phyloP scores from a whole-genome alignment of 2,329 filamentous ascomycete species.

The Talaromyces piceae region DNA sequence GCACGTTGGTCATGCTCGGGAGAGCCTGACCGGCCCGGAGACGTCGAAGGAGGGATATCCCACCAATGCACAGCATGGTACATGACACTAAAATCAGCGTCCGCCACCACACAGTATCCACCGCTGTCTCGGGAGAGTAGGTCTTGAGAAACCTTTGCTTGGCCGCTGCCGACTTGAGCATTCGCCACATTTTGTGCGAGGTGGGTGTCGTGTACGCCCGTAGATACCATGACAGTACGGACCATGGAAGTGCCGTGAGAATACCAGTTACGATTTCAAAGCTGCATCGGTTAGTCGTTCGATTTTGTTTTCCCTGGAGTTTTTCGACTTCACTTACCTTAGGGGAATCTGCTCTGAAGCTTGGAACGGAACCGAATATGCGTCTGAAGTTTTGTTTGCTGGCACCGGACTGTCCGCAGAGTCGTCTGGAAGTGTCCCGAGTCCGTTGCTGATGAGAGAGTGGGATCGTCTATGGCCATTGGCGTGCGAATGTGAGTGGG shows the following conservation, averaged over 20 bases:
- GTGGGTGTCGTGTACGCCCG: conserved; percentile 17
- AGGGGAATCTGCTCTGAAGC: conserved; percentile 5
- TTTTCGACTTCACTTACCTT: conserved; percentile 2
- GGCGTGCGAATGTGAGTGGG: conserved; percentile 1
- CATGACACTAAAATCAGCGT: conserved; percentile 23
- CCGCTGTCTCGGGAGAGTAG: conserved; percentile 10
- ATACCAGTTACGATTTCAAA: conserved; percentile 45
- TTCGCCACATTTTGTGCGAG: conserved; percentile 11
- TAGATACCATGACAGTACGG: conserved; percentile 30
- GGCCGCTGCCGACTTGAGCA: conserved; percentile 8
- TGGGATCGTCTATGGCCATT: conserved; percentile 1
- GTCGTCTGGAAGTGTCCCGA: neutral
- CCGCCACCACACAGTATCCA: conserved; percentile 18
- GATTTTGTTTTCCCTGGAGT: neutral
- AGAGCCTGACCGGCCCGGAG: conserved; percentile 9
- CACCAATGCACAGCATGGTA: conserved; percentile 26
- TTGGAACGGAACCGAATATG: conserved; percentile 8
- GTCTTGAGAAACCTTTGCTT: conserved; percentile 8
- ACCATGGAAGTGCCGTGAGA: conserved; percentile 33
- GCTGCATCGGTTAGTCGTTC: conserved; percentile 27
- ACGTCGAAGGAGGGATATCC: conserved; percentile 18
- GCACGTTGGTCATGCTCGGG: conserved; percentile 4
- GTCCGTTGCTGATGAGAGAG: neutral
- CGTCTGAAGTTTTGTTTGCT: conserved; percentile 8
- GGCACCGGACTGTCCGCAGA: conserved; percentile 1